Conservation (phyloP, 768 basidiomycete species). For the Leccinum longicurvipes region DNA sequence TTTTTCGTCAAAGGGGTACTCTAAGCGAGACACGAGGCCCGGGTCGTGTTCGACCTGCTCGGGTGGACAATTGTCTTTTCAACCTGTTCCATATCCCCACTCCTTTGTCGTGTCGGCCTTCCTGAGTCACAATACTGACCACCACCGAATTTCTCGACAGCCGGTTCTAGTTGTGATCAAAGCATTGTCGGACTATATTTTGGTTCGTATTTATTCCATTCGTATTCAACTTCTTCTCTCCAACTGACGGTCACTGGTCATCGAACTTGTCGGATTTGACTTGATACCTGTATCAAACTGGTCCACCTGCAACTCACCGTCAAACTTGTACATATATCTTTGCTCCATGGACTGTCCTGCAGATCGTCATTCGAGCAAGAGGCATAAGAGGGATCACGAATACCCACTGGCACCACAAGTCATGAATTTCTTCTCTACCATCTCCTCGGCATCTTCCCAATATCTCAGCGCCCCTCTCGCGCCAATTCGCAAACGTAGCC, state of each 20-base stretch:
- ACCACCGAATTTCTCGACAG: slow-evolving; percentile 18
- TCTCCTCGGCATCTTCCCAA: slow-evolving; percentile 41
- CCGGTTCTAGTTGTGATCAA: slow-evolving; percentile 24
- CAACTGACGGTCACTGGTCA: slow-evolving; percentile 10
- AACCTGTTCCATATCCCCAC: slow-evolving; percentile 21
- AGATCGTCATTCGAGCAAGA: slow-evolving; percentile 44
- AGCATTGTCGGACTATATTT: slow-evolving; percentile 18
- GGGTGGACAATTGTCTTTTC: slow-evolving; percentile 26
- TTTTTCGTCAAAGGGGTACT: slow-evolving; percentile 2
- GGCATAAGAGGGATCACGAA: slow-evolving; percentile 39
- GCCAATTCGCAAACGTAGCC: slow-evolving; percentile 48
- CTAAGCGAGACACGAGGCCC: slow-evolving; percentile 27
- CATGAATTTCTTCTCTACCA: slow-evolving; percentile 54
- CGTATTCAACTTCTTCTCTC: slow-evolving; percentile 14
- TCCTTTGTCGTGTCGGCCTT: slow-evolving; percentile 18
- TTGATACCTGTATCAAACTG: slow-evolving; percentile 14
- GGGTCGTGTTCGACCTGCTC: slow-evolving; percentile 16
- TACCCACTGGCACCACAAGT: slow-evolving; percentile 32
- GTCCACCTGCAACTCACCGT: neutral
- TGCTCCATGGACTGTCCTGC: slow-evolving; percentile 38
- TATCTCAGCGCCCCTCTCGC: slow-evolving; percentile 39
- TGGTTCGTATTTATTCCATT: slow-evolving; percentile 30
- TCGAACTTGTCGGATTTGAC: slow-evolving; percentile 4
- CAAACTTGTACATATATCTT: slow-evolving; percentile 13
- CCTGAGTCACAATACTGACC: slow-evolving; percentile 17